These are phyloP conservation scores for Paecilomyces formosus DNA, from an alignment of 2,329 filamentous ascomycete species.

Conservation along the genomic window DNA sequence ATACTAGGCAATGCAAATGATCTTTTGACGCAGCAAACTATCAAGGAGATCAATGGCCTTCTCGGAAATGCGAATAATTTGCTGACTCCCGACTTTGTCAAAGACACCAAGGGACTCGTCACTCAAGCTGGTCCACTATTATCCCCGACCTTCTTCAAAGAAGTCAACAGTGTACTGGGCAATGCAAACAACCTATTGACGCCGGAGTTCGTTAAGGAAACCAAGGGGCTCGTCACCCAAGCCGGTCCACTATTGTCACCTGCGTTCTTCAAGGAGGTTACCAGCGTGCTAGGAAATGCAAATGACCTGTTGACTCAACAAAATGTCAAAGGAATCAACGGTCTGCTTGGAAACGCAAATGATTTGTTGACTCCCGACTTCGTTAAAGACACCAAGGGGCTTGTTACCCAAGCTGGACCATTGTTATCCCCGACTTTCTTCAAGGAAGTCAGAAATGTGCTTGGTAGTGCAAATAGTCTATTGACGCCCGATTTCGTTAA, in stretches of 20 bases:
- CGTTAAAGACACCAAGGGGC: no score
- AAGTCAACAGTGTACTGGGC: conserved; percentile 9
- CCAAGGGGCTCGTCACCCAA: conserved; percentile 12
- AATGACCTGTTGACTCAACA: conserved; percentile 22
- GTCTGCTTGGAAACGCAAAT: conserved; percentile 18
- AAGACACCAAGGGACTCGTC: conserved; percentile 2
- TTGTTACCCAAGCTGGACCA: no score
- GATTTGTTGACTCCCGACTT: conserved; percentile 17
- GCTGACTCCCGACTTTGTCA: conserved; percentile 17
- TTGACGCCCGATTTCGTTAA: conserved; percentile 16
- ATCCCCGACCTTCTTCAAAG: conserved; percentile 9
- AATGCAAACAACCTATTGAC: conserved; percentile 18
- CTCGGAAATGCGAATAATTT: no score
- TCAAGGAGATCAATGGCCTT: no score
- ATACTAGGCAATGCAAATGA: no score
- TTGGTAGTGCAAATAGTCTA: no score
- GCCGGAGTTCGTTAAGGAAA: conserved; percentile 12
- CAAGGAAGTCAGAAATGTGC: no score
- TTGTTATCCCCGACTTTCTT: no score
- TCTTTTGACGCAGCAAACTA: no score
- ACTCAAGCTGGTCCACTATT: no score
- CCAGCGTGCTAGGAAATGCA: conserved; percentile 14
- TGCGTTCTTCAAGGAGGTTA: conserved; percentile 16
- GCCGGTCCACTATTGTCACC: conserved; percentile 15
- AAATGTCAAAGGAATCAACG: no score